Evolutionary conservation across 176 grass and related monocot genomes (phyloP).

Genomic region (Oryza longistaminata): DNA sequence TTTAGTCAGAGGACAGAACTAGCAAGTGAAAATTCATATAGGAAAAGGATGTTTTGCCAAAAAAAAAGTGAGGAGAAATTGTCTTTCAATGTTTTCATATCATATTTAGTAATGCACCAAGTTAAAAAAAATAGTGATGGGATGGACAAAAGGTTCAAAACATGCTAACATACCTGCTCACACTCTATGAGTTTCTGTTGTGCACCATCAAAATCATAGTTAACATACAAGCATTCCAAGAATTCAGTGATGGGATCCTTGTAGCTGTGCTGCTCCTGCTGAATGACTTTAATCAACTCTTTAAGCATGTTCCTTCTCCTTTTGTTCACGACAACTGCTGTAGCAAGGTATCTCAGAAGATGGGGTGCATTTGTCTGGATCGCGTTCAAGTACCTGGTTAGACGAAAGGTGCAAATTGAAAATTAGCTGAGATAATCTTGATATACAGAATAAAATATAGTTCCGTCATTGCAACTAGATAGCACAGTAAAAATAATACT

Average conservation of each 20-base stretch:
- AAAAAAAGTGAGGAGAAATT: background rate
- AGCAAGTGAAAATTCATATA: background rate
- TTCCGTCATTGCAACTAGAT: background rate
- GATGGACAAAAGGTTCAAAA: background rate
- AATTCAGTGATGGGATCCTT: slow-evolving; percentile 89
- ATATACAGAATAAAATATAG: too few relatives aligned
- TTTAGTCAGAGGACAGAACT: background rate
- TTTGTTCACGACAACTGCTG: slow-evolving; percentile 86
- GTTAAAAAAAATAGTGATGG: background rate
- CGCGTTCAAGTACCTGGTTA: slow-evolving; percentile 72
- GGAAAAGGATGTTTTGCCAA: background rate
- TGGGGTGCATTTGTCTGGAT: slow-evolving; percentile 90
- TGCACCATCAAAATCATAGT: slow-evolving; percentile 94
- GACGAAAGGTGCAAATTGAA: background rate
- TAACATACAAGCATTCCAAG: slow-evolving; percentile 80
- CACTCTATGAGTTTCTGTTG: slow-evolving; percentile 75
- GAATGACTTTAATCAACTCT: slow-evolving; percentile 90
- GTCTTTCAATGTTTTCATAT: background rate
- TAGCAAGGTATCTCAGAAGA: slow-evolving; percentile 75
- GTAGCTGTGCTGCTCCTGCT: slow-evolving; percentile 76
- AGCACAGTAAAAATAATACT: background rate
- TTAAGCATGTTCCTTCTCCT: slow-evolving; percentile 95
- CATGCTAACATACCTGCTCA: slow-evolving; percentile 63
- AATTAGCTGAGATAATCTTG: background rate
- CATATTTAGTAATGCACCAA: background rate